Base-by-base conservation (phyloP, 2,329 filamentous ascomycete genomes). In the Corinectria fuckeliana region DNA sequence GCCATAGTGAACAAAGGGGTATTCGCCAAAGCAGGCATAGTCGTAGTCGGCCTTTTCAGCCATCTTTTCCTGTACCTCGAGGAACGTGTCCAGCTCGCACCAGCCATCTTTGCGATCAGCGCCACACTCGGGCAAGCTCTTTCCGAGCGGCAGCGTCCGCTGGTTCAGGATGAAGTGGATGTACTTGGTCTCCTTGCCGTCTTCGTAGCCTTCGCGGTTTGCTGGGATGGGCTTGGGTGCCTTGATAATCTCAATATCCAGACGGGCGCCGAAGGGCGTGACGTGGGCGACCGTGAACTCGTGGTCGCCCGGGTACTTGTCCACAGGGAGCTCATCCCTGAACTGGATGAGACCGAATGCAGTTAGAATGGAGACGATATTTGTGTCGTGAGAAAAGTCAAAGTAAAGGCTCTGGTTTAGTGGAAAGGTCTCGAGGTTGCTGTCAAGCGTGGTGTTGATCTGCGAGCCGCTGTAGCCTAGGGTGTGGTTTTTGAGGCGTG, bases 321-420 rank as follows among this genome's bases (percentile, higher is more conserved):
- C 79, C 2, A 82, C 77, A 0, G 87, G 85, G 3, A 92, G 78
- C 13, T 83, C 76, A 18, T 83, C 78, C 1, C 81, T 78, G 69
- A 93, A 92, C 69, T 93, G 90, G 3, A 77, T 85, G 45, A 93
- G 79, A 1, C 90, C 90, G 60, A 93, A 90, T 0, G 91, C 90
- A 0, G 89, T 87, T 4, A 93, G 77, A 63, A 92, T 84, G 23
- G 84, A 83, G 66, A 88, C 80, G 60, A 91, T 91, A 71, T 90
- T 91, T 28, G 88, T 89, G 74, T 93, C 91, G 73, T 93, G 91
- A 14, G 85, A 88, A 73, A 93, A 93, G 77, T 93, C 91, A 49
- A 93, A 84, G 73, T 92, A 92, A 14, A 93, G 79, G 20, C 80
- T 83, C 71, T 93, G 91, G 70, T 92, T 85, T 4, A 91, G 76